Conservation (phyloP, 495 filamentous ascomycete genomes). For the Penicillium salamii region DNA sequence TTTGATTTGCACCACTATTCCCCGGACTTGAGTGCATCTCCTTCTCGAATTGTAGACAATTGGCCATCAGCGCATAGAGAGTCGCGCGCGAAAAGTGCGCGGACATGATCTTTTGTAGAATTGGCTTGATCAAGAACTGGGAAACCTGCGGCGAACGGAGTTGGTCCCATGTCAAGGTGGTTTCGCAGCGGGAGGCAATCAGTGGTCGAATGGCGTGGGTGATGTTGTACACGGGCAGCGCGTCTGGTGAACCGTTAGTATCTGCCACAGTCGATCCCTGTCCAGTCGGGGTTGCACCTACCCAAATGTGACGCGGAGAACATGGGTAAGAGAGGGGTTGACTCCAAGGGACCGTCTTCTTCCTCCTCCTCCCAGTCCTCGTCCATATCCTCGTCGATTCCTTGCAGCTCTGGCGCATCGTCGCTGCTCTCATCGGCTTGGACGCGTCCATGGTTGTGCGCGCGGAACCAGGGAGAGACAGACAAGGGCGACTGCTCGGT, state of each 20-base stretch:
- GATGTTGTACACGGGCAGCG: conserved; percentile 82
- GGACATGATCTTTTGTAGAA: conserved; percentile 74
- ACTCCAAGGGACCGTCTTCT: conserved; percentile 55
- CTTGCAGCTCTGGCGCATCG: conserved; percentile 32
- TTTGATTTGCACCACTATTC: conserved; percentile 76
- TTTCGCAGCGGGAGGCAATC: conserved; percentile 80
- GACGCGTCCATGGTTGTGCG: conserved; percentile 12
- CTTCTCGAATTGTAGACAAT: conserved; percentile 88
- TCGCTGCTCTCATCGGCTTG: conserved; percentile 10
- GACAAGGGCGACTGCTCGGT: conserved; percentile 50
- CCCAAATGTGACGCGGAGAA: conserved; percentile 81
- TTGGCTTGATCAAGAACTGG: conserved; percentile 90
- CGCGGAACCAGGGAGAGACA: conserved; percentile 37
- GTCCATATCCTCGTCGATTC: conserved; percentile 33
- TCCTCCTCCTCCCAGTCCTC: conserved; percentile 45
- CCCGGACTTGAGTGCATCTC: conserved; percentile 77
- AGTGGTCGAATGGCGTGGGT: conserved; percentile 84
- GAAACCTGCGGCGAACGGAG: conserved; percentile 91
- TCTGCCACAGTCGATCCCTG: not conserved
- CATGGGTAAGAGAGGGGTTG: conserved; percentile 68
- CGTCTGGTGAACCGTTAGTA: conserved; percentile 45
- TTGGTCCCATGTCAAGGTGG: conserved; percentile 93
- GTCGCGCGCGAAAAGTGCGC: conserved; percentile 83
- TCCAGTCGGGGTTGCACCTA: no score
- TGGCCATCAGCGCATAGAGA: conserved; percentile 85